Evolutionary conservation across 768 basidiomycete species (phyloP), one percentile per base, ranked within the genome.

Genomic region (Hygrocybe coccinea): DNA sequence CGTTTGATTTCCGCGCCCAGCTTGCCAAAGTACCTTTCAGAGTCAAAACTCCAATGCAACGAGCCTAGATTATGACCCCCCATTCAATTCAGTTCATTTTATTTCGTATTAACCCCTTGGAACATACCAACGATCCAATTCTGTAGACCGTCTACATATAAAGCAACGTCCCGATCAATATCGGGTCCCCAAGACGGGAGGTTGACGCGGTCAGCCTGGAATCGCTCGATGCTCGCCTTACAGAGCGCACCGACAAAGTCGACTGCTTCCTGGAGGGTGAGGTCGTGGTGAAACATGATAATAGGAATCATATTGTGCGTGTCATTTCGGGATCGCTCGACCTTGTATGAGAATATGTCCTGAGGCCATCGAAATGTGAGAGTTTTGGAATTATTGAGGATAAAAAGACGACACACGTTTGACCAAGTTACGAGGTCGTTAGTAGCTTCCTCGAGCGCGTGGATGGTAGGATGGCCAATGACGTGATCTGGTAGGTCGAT

Each of bases 401-500:
- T 24, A 55, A 38, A 2, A 48, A 41, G 53, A 21, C 5, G n/a
- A 56, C 56, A 11, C 29, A 71, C 76, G 48, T 78, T 79, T 22
- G 72, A 76, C 73, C 77, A 79, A 10, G 73, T 75, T 37, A 83
- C 73, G 51, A 81, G 68, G 50, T 84, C 82, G 52, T 79, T 79
- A 3, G 79, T 75, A 43, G 74, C 66, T 51, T 79, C 71, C 21
- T 74, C 71, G 53, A 85, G 71, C 7, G 74, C 69, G 54, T 65
- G 64, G 36, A 85, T 71, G 39, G 70, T 62, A 1, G 79, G 78
- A 65, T 85, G 77, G n/a, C 74, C 69, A 56, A 78, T 70, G 56
- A 83, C 77, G 52, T 79, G 72, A 22, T 82, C 76, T 0, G 82
- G 80, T 17, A 85, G 63, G 59, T 82, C 76, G 36, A 84, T 74